phyloP scores from a whole-genome alignment of 345 rosid genomes.

The Linum lewisii region DNA sequence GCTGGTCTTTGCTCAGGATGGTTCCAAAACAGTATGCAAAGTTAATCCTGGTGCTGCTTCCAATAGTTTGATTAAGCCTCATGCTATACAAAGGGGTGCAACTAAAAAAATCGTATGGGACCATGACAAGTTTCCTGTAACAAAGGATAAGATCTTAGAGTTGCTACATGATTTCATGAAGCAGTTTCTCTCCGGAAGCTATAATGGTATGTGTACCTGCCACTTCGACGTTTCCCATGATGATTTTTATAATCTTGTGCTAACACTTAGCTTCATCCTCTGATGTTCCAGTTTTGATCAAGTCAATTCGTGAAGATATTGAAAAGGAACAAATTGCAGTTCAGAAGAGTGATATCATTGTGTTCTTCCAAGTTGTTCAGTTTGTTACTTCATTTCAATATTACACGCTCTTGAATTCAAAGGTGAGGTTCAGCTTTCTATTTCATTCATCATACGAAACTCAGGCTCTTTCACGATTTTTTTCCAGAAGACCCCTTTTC shows the following conservation, averaged over 20 bases:
- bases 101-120: constrained; percentile 55
- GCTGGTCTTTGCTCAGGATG: constrained; percentile 49
- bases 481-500: neutral
- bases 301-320: constrained; percentile 69
- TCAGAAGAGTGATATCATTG: constrained; percentile 62
- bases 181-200: constrained; percentile 77
- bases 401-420: constrained; percentile 45
- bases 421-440: constrained; percentile 35
- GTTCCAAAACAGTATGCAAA: constrained; percentile 58
- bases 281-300: constrained; percentile 59
- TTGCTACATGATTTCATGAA: constrained; percentile 67
- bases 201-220: constrained; percentile 54
- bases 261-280: constrained; percentile 13
- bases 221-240: neutral
- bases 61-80: constrained; percentile 31
- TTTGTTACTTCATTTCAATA: constrained; percentile 68
- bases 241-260: constrained; percentile 12
- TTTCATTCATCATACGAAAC: neutral
- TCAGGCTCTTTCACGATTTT: no score
- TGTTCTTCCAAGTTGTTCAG: constrained; percentile 76
- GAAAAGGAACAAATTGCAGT: constrained; percentile 76
- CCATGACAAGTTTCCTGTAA: constrained; percentile 39
- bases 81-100: constrained; percentile 33
- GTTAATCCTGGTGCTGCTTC: constrained; percentile 48
- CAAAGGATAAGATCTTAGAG: constrained; percentile 40